These are phyloP conservation scores for Tubosaeta sp. DNA, from an alignment of 768 basidiomycete species.

Conservation along the genomic window DNA sequence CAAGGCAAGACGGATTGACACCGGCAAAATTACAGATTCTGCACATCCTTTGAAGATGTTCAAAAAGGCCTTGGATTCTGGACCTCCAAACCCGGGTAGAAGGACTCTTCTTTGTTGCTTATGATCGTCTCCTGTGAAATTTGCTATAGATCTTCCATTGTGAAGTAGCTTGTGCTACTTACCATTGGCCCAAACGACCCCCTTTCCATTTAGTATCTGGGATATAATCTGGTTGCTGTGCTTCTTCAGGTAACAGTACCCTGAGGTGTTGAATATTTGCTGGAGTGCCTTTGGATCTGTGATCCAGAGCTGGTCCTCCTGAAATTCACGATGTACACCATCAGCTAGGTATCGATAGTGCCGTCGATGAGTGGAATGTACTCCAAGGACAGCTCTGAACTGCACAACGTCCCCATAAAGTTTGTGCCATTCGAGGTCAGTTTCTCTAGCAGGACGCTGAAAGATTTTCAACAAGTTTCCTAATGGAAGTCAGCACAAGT, in stretches of 20 bases:
- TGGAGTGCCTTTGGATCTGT: slow-evolving; percentile 45
- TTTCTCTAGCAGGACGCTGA: slow-evolving; percentile 21
- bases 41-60: slow-evolving; percentile 42
- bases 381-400: slow-evolving; percentile 26
- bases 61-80: slow-evolving; percentile 48
- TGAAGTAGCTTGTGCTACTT: neutral
- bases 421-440: slow-evolving; percentile 29
- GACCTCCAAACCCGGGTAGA: slow-evolving; percentile 51
- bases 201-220: slow-evolving; percentile 26
- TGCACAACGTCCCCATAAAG: slow-evolving; percentile 29
- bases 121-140: slow-evolving; percentile 36
- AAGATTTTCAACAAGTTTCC: slow-evolving; percentile 29
- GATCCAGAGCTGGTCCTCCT: slow-evolving; percentile 44
- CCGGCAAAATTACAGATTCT: slow-evolving; percentile 12
- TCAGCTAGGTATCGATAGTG: neutral
- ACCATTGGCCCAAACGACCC: slow-evolving; percentile 41
- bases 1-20: no score
- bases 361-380: neutral
- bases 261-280: slow-evolving; percentile 34
- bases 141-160: slow-evolving; percentile 1
- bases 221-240: slow-evolving; percentile 18
- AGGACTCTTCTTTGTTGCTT: slow-evolving; percentile 51
- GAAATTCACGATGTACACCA: neutral
- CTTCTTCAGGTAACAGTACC: slow-evolving; percentile 39
- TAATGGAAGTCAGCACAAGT: slow-evolving; percentile 11